Conservation (phyloP, 352 stramenopile genomes). For the Globisporangium parvum region DNA sequence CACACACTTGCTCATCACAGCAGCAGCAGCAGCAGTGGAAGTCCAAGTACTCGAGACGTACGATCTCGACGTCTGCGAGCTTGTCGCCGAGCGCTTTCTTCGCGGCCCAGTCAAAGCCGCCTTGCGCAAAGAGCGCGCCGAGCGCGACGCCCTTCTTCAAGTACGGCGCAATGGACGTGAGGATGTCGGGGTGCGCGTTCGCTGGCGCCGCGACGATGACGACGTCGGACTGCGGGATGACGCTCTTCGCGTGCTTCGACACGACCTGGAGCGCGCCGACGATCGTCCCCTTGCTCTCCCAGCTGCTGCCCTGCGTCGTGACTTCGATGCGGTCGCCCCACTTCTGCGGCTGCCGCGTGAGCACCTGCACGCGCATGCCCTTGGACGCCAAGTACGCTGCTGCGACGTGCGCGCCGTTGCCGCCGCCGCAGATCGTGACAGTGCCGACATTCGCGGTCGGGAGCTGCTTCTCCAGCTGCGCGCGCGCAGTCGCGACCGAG, state of each 20-base stretch:
- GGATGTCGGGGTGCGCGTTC: constrained; percentile 83
- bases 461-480: constrained; percentile 51
- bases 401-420: constrained; percentile 89
- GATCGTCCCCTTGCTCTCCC: constrained; percentile 74
- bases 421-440: constrained; percentile 89
- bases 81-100: constrained; percentile 82
- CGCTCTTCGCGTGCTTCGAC: constrained; percentile 76
- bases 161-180: constrained; percentile 71
- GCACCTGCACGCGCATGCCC: constrained; percentile 73
- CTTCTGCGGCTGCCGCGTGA: constrained; percentile 76
- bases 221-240: constrained; percentile 85
- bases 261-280: constrained; percentile 65
- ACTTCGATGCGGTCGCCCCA: constrained; percentile 80
- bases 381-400: constrained; percentile 86
- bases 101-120: constrained; percentile 90
- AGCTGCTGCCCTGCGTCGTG: constrained; percentile 79
- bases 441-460: constrained; percentile 35
- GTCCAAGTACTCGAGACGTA: too few relatives aligned
- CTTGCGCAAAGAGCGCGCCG: constrained; percentile 87
- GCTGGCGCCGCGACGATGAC: constrained; percentile 88
- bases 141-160: constrained; percentile 83
- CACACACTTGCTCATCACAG: too few relatives aligned
- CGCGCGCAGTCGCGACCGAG: constrained; percentile 64
- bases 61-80: constrained; percentile 52
- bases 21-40: too few relatives aligned